Evolutionary conservation across 2,329 filamentous ascomycete species (phyloP).

Genomic region (Clonostachys byssicola): DNA sequence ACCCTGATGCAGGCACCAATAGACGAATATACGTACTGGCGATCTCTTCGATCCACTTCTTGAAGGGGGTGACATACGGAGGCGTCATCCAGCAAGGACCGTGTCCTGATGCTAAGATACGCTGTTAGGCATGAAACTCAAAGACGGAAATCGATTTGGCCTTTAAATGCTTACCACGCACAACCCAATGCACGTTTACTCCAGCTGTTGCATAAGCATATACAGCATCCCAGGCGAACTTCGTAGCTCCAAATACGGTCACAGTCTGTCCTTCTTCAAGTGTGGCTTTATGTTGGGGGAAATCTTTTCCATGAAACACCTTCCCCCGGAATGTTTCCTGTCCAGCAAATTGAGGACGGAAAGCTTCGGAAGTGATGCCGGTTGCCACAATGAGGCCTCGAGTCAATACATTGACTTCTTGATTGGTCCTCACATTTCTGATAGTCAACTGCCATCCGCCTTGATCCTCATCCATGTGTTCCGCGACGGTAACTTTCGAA

Average conservation of each 20-base stretch:
- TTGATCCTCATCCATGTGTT: constrained; percentile 7
- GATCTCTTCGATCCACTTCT: constrained; percentile 57
- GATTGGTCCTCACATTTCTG: not conserved
- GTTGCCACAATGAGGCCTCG: constrained; percentile 44
- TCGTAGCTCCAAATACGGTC: constrained; percentile 49
- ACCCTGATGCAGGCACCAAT: not conserved
- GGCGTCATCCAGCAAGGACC: constrained; percentile 53
- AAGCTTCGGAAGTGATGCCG: constrained; percentile 38
- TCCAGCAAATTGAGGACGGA: constrained; percentile 31
- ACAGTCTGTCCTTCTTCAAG: constrained; percentile 17
- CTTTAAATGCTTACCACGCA: constrained; percentile 21
- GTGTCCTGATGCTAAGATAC: constrained; percentile 28
- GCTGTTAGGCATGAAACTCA: not conserved
- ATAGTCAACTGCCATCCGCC: constrained; percentile 12
- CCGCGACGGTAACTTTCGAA: constrained; percentile 32
- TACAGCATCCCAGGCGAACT: constrained; percentile 54
- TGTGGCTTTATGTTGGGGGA: constrained; percentile 19
- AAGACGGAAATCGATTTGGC: no score
- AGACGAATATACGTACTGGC: constrained; percentile 10
- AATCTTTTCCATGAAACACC: constrained; percentile 33
- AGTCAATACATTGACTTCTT: constrained; percentile 10
- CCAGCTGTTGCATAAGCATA: constrained; percentile 47
- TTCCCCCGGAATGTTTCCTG: constrained; percentile 26
- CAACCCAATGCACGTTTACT: constrained; percentile 43
- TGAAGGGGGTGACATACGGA: constrained; percentile 55